Percentiles rank a stretch among this genome's conserved stretches.
Evolutionary conservation across 2,329 filamentous ascomycete species (phyloP).

Genomic region (Colletotrichum sidae): DNA sequence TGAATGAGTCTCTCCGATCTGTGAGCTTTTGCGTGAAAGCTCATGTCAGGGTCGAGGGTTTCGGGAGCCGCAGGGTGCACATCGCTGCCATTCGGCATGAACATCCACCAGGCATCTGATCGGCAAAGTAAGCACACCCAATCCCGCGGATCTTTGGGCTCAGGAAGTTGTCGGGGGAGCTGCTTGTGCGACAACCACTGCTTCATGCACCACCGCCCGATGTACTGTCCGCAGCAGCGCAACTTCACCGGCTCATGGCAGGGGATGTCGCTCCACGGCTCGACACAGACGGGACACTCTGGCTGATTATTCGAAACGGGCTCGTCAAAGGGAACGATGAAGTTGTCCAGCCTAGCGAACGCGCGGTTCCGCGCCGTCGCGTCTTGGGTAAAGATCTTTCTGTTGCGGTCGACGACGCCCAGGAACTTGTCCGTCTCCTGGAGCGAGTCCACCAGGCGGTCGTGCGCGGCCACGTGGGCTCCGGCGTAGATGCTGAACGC

Average conservation of each 20-base stretch:
- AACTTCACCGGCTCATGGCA: slow-evolving; percentile 26
- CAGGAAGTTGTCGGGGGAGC: slow-evolving; percentile 1
- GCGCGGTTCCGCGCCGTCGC: slow-evolving; percentile 4
- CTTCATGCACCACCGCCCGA: slow-evolving; percentile 30
- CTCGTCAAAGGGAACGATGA: neutral
- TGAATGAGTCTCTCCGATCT: too few relatives aligned
- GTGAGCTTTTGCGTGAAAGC: too few relatives aligned
- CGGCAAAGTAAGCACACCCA: too few relatives aligned
- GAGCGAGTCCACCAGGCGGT: neutral
- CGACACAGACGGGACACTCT: slow-evolving; percentile 8
- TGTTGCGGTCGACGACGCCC: slow-evolving; percentile 21
- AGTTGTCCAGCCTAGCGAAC: neutral
- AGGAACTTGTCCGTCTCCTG: neutral
- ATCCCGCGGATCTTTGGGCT: too few relatives aligned
- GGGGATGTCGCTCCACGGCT: slow-evolving; percentile 11
- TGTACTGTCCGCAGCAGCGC: slow-evolving; percentile 19
- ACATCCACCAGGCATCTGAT: neutral
- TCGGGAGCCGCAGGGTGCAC: too few relatives aligned
- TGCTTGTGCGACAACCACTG: slow-evolving; percentile 9
- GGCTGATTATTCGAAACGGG: neutral
- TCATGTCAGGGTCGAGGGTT: too few relatives aligned
- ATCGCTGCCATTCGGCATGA: neutral
- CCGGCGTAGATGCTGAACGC: slow-evolving; percentile 1
- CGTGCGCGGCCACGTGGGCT: neutral
- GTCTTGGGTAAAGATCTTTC: slow-evolving; percentile 6